Conservation (phyloP, 306 rosid species). For the Glycine latifolia region DNA sequence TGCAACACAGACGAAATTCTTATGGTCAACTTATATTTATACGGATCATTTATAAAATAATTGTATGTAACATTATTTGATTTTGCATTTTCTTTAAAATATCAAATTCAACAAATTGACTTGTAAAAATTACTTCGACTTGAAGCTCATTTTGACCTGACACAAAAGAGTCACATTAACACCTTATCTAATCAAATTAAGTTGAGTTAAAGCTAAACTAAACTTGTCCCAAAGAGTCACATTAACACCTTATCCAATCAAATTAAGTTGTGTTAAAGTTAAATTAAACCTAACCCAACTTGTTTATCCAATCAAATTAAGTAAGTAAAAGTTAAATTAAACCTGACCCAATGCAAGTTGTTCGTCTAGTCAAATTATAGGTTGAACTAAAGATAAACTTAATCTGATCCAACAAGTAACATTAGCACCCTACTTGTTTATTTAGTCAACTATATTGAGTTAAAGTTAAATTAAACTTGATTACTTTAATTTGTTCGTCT, state of each 20-base stretch:
- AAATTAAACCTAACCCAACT: not conserved
- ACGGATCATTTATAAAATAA: not conserved
- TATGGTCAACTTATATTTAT: not conserved
- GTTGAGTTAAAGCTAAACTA: not conserved
- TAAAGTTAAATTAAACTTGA: not conserved
- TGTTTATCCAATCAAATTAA: not conserved
- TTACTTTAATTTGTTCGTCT: not conserved
- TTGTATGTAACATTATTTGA: not conserved
- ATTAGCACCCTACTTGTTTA: slow-evolving; percentile 14
- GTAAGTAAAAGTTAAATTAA: not conserved
- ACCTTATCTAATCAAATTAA: not conserved
- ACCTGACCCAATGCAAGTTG: not conserved
- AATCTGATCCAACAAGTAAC: slow-evolving; percentile 6
- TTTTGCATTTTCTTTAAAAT: not conserved
- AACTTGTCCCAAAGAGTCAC: not conserved
- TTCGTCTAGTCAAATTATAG: not conserved
- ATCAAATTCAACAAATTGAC: not conserved
- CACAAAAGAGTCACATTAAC: slow-evolving; percentile 1
- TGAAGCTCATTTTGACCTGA: not conserved
- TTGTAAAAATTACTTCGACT: not conserved
- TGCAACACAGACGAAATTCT: not conserved
- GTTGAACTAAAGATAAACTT: slow-evolving; percentile 1
- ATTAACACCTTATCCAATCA: slow-evolving; percentile 11
- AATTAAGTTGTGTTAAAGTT: not conserved
- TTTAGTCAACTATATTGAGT: not conserved